Conservation (phyloP, 2,329 filamentous ascomycete species). For the Nigrospora sphaerica region DNA sequence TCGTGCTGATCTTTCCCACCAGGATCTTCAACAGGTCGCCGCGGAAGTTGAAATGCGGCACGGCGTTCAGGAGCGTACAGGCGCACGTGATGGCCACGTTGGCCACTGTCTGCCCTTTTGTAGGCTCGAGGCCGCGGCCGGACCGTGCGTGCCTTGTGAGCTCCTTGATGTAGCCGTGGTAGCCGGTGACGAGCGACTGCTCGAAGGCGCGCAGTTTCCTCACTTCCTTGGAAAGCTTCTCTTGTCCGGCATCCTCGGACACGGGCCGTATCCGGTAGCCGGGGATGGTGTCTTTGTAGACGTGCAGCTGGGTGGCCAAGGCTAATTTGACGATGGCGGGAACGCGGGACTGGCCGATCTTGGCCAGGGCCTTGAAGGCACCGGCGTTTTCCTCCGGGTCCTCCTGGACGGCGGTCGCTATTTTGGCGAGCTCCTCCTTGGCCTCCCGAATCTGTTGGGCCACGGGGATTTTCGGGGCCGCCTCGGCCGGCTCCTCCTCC, state of each 20-base stretch:
- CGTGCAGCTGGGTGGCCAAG: conserved; percentile 76
- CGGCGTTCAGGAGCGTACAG: conserved; percentile 70
- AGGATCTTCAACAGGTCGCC: conserved; percentile 81
- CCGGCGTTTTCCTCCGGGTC: conserved; percentile 85
- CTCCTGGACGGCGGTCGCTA: conserved; percentile 78
- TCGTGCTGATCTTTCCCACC: conserved; percentile 71
- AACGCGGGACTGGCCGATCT: conserved; percentile 64
- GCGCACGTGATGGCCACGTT: conserved; percentile 79
- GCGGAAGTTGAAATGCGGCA: conserved; percentile 97
- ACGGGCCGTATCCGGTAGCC: conserved; percentile 89
- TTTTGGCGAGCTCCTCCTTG: conserved; percentile 85
- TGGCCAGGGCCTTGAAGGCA: conserved; percentile 69
- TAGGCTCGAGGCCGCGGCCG: conserved; percentile 28
- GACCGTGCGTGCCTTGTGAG: conserved; percentile 61
- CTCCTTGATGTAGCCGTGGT: conserved; percentile 76
- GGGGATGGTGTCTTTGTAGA: conserved; percentile 94
- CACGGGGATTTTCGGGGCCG: conserved; percentile 60
- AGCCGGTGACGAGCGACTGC: conserved; percentile 76
- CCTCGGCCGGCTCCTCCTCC: conserved; percentile 26
- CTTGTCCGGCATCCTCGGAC: conserved; percentile 63
- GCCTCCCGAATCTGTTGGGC: conserved; percentile 76
- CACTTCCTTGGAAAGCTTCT: conserved; percentile 89
- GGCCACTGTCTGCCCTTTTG: conserved; percentile 45
- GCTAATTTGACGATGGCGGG: conserved; percentile 76
- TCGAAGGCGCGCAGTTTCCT: conserved; percentile 77